A percentile compares a stretch with the other conserved stretches of the same genome.
Conservation (phyloP, 1,139 yeast genomes). For the Yamadazyma mexicana region DNA sequence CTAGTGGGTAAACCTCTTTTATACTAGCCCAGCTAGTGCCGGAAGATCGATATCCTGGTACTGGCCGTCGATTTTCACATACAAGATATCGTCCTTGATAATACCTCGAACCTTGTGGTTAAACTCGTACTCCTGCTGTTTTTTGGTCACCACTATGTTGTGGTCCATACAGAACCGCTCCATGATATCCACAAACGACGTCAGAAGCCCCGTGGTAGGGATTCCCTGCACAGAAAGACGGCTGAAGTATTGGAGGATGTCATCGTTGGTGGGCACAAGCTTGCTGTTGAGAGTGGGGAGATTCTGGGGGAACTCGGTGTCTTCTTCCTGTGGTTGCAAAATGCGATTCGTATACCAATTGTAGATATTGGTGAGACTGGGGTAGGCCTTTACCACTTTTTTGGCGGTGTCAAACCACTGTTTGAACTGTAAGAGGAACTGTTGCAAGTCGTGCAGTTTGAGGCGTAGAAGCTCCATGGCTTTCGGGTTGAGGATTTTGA, state of each 20-base stretch:
- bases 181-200: constrained; percentile 42
- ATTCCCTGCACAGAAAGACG: constrained; percentile 22
- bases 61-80: neutral
- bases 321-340: neutral
- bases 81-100: constrained; percentile 35
- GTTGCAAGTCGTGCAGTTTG: neutral
- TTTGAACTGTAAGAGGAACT: constrained; percentile 12
- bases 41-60: neutral
- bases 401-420: constrained; percentile 13
- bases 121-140: constrained; percentile 7
- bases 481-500: constrained; percentile 29
- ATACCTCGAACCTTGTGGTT: constrained; percentile 17
- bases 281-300: constrained; percentile 1
- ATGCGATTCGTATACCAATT: constrained; percentile 7
- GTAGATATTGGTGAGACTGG: neutral
- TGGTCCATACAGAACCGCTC: constrained; percentile 27
- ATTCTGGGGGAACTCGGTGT: neutral
- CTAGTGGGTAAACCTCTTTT: too few species aligned
- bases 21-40: neutral
- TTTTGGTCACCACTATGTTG: constrained; percentile 24
- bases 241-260: neutral
- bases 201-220: constrained; percentile 29
- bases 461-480: constrained; percentile 15
- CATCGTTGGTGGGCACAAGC: neutral
- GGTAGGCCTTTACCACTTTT: neutral